A percentile compares a stretch with the other conserved stretches of the same genome.
Conservation (phyloP, 202 grass and related monocot genomes). For the Cymbopogon flexuosus region DNA sequence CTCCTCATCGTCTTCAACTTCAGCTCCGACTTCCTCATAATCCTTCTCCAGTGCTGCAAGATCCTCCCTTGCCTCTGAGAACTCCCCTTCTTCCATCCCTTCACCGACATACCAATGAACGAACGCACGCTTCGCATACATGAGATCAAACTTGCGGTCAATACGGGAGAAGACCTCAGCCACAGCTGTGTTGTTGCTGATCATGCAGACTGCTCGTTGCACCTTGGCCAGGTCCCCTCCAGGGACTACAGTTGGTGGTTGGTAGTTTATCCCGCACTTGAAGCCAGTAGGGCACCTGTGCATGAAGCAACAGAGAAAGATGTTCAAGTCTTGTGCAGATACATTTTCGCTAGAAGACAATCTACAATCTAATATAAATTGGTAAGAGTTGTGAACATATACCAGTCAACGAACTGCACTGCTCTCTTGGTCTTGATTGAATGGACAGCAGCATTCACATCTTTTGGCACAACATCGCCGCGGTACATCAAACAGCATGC, state of each 20-base stretch:
- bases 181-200: constrained; percentile 83
- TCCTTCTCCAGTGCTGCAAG: constrained; percentile 73
- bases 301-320: constrained; percentile 25
- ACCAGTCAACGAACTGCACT: constrained; percentile 83
- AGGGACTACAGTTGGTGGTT: constrained; percentile 62
- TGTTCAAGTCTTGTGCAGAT: not conserved
- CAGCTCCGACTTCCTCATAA: constrained; percentile 72
- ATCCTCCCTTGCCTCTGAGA: constrained; percentile 75
- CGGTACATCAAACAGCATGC: constrained; percentile 83
- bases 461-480: constrained; percentile 79
- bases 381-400: constrained; percentile 9
- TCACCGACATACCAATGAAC: constrained; percentile 85
- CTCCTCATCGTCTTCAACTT: constrained; percentile 45
- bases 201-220: constrained; percentile 74
- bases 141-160: constrained; percentile 73
- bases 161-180: constrained; percentile 74
- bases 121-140: constrained; percentile 72
- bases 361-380: not conserved
- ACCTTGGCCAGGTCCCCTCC: constrained; percentile 75
- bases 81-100: constrained; percentile 88
- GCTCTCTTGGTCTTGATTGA: constrained; percentile 66
- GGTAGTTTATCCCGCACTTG: constrained; percentile 90
- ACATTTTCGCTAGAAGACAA: not conserved
- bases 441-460: constrained; percentile 62
- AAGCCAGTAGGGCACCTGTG: constrained; percentile 75